Evolutionary conservation across 75 land plant species (phyloP).

Genomic region (Gnetum montanum): DNA sequence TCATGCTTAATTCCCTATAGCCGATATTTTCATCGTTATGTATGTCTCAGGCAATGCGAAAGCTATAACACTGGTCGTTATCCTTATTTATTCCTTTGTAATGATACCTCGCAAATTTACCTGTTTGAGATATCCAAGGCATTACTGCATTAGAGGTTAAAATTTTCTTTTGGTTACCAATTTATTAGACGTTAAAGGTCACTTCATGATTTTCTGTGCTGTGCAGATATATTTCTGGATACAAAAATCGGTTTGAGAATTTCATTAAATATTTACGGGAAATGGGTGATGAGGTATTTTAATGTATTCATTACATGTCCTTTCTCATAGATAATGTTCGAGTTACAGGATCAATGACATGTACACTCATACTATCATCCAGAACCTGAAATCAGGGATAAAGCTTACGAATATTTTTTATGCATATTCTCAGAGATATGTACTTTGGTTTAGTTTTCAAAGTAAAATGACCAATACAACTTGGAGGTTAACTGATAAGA

Average conservation of each 20-base stretch:
- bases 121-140: background rate
- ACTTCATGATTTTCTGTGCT: background rate
- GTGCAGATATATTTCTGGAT: constrained; percentile 90
- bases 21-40: background rate
- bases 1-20: too few species aligned
- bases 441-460: too few species aligned
- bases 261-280: constrained; percentile 87
- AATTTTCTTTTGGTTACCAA: background rate
- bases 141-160: background rate
- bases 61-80: too few species aligned
- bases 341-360: too few species aligned
- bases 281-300: constrained; percentile 94
- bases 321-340: background rate
- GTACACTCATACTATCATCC: too few species aligned
- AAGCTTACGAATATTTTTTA: too few species aligned
- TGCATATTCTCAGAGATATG: too few species aligned
- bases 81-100: background rate
- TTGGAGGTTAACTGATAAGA: too few species aligned
- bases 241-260: constrained; percentile 95
- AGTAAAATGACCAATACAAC: too few species aligned
- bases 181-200: background rate
- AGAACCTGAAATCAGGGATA: too few species aligned
- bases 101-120: background rate
- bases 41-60: background rate
- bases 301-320: background rate